A percentile compares a stretch with the other conserved stretches of the same genome.
Evolutionary conservation across 2,329 filamentous ascomycete genomes (phyloP).

Genomic region (Verticillium albo-atrum): DNA sequence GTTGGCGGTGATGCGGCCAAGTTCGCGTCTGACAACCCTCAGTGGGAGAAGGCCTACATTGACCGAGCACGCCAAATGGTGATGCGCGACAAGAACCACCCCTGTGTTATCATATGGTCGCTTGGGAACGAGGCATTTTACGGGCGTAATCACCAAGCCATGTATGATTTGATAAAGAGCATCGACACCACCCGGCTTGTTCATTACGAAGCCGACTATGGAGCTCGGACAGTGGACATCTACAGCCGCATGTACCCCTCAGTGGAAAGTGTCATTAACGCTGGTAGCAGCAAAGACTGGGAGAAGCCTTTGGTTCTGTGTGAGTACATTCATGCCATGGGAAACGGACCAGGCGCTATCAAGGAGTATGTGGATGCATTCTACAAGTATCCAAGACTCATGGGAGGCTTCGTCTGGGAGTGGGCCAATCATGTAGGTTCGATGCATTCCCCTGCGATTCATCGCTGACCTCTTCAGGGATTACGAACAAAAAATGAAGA

Average conservation of each 20-base stretch:
- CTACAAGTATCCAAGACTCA: constrained; percentile 41
- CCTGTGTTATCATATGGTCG: constrained; percentile 66
- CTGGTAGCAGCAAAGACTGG: constrained; percentile 36
- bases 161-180: constrained; percentile 59
- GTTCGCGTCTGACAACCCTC: constrained; percentile 55
- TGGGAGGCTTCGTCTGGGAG: constrained; percentile 65
- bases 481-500: constrained; percentile 37
- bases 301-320: constrained; percentile 54
- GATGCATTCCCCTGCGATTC: constrained; percentile 12
- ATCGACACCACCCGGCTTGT: constrained; percentile 54
- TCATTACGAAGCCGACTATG: constrained; percentile 61
- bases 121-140: constrained; percentile 71
- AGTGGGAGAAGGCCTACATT: constrained; percentile 61
- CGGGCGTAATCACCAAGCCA: constrained; percentile 61
- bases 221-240: constrained; percentile 57
- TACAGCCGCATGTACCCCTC: constrained; percentile 62
- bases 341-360: constrained; percentile 64
- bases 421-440: constrained; percentile 53
- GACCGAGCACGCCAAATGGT: constrained; percentile 63
- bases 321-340: constrained; percentile 62
- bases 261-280: constrained; percentile 36
- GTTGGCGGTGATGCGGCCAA: constrained; percentile 36
- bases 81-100: constrained; percentile 54
- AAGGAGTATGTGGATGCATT: constrained; percentile 65
- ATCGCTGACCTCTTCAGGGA: constrained; percentile 21